Percentiles rank a stretch among this genome's conserved stretches.
Evolutionary conservation across 441 rosid species (phyloP).

Genomic region (Populus hybrid): DNA sequence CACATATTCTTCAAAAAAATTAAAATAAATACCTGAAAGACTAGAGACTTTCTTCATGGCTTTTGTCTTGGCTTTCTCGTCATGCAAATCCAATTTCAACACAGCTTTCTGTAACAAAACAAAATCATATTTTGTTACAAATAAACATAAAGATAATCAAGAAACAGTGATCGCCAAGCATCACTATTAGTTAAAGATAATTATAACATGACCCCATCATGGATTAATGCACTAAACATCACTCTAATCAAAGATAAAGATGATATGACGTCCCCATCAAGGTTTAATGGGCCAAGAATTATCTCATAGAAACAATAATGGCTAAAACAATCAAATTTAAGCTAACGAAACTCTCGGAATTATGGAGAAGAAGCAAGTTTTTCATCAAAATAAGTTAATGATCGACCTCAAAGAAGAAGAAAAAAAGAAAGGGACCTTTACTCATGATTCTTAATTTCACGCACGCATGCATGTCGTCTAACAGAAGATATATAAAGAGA

Average conservation of each 20-base stretch:
- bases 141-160: not conserved
- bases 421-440: no score
- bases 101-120: conserved; percentile 45
- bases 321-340: not conserved
- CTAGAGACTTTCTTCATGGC: conserved; percentile 46
- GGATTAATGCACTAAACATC: no score
- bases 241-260: no score
- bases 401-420: no score
- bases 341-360: not conserved
- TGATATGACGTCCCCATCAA: no score
- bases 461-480: not conserved
- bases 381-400: not conserved
- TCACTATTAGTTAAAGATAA: no score
- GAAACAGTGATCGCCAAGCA: no score
- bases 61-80: conserved; percentile 42
- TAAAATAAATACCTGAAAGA: conserved; percentile 32
- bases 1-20: not conserved
- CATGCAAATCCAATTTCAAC: conserved; percentile 37
- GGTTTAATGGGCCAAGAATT: not conserved
- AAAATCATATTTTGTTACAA: not conserved
- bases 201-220: no score
- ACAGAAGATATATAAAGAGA: not conserved
- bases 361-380: not conserved
- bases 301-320: not conserved
- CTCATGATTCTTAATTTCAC: not conserved